Conservation (phyloP, 2,329 filamentous ascomycete genomes). For the Teratosphaeria destructans region DNA sequence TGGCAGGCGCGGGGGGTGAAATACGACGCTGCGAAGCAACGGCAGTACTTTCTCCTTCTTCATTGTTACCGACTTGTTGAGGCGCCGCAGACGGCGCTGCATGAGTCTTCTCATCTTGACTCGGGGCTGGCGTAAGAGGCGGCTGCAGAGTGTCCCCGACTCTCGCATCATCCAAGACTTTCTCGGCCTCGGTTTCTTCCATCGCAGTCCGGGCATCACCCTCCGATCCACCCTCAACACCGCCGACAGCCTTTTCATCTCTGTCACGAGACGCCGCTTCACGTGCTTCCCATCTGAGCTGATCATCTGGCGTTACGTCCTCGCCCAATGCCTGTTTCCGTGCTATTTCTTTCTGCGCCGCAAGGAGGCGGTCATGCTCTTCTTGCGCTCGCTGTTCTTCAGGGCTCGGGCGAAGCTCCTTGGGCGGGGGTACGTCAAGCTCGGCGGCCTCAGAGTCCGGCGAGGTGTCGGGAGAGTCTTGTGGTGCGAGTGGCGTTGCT, state of each 20-base stretch:
- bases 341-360: constrained; percentile 39
- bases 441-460: constrained; percentile 21
- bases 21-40: constrained; percentile 9
- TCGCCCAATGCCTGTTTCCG: constrained; percentile 32
- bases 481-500: constrained; percentile 57
- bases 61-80: not conserved
- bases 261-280: constrained; percentile 23
- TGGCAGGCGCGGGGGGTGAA: not conserved
- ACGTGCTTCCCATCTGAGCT: constrained; percentile 43
- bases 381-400: constrained; percentile 38
- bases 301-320: constrained; percentile 47
- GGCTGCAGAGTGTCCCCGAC: not conserved
- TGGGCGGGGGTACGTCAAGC: constrained; percentile 17
- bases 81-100: not conserved
- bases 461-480: constrained; percentile 30
- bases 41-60: constrained; percentile 17
- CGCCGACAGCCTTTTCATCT: constrained; percentile 34
- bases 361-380: constrained; percentile 43
- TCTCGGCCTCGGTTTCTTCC: constrained; percentile 16
- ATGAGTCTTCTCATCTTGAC: constrained; percentile 2
- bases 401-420: constrained; percentile 24
- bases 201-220: constrained; percentile 9
- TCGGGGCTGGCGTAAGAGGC: constrained; percentile 1
- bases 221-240: constrained; percentile 18
- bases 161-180: constrained; percentile 11